These are phyloP conservation scores for Boletus fagicola DNA, from an alignment of 768 basidiomycete species.

Conservation along the genomic window DNA sequence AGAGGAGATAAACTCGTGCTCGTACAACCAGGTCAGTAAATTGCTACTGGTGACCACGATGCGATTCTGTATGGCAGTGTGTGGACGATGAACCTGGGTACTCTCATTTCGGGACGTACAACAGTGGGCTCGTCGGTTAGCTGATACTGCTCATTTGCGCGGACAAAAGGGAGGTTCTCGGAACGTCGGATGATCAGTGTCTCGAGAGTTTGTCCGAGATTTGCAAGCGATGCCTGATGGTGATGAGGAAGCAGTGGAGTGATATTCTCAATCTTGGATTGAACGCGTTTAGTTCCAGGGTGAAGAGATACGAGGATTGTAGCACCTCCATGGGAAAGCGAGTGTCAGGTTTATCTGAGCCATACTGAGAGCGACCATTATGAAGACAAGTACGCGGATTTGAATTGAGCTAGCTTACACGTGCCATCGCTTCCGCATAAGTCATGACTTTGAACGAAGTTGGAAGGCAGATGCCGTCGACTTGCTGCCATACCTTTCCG, in stretches of 20 bases:
- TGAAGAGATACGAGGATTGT: conserved; percentile 1
- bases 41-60: conserved; percentile 49
- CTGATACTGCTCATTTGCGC: conserved; percentile 21
- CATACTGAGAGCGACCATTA: conserved; percentile 57
- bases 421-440: conserved; percentile 87
- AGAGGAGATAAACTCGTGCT: conserved; percentile 33
- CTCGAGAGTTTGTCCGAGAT: conserved; percentile 32
- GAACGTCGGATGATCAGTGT: conserved; percentile 33
- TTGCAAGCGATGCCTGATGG: conserved; percentile 22
- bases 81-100: conserved; percentile 6
- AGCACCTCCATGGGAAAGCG: conserved; percentile 84
- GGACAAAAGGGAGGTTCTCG: conserved; percentile 28
- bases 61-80: conserved; percentile 41
- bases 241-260: conserved; percentile 31
- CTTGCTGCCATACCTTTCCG: conserved; percentile 68
- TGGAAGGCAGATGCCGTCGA: conserved; percentile 62
- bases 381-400: conserved; percentile 11
- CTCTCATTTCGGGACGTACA: conserved; percentile 18
- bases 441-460: conserved; percentile 77
- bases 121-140: conserved; percentile 24
- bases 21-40: conserved; percentile 45
- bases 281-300: conserved; percentile 10
- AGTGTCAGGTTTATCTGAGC: conserved; percentile 93
- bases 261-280: conserved; percentile 35
- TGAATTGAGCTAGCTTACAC: conserved; percentile 47